Evolutionary conservation across 768 basidiomycete genomes (phyloP), one percentile per base, ranked within the genome.

Genomic region (Termitomyces sp.): DNA sequence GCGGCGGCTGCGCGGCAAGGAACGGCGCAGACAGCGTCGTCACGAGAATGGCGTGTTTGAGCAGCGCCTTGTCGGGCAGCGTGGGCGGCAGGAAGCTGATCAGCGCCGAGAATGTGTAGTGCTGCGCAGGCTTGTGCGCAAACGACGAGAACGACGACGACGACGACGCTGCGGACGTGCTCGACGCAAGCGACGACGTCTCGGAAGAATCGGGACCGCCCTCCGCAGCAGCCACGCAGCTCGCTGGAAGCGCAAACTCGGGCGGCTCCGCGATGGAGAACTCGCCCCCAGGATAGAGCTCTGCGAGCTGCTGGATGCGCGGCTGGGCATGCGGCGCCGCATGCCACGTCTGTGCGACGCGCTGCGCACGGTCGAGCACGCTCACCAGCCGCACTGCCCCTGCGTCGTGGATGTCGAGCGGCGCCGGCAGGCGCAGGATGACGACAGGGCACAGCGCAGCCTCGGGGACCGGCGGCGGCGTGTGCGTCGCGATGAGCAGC

Each of bases 11-110:
- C 17, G 50, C 46, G n/a, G 67, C 64, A 11, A 77, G 64, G 55
- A 74, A 77, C 3, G 72, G 70, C 3, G 67, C 68, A 35, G 71
- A 64, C 43, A 79, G 67, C 14, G 77, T 76, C 1, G 73, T 77
- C 4, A 78, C 71, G 30, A 80, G 68, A 11, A 80, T 73, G 7
- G 75, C 70, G 56, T 76, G 70, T 53, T 78, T 78, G 5, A 79
- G 61, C 5, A 78, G 63, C 11, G 69, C 69, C 58, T 77, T 77
- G 39, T 80, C 79, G 0, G 72, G 68, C 1, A 75, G 54, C 17
- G 56, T 55, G 4, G 67, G 35, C 0, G 77, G 75, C n/a, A 80
- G 66, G 59, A 77, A 79, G 46, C 76, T 76, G 58, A 80, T 55
- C 16, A 80, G 60, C 9, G 75, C 74, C 55, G 77, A 76, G 55